Conservation (phyloP, 169 alveolate species). For the Cyclospora cayetanensis region DNA sequence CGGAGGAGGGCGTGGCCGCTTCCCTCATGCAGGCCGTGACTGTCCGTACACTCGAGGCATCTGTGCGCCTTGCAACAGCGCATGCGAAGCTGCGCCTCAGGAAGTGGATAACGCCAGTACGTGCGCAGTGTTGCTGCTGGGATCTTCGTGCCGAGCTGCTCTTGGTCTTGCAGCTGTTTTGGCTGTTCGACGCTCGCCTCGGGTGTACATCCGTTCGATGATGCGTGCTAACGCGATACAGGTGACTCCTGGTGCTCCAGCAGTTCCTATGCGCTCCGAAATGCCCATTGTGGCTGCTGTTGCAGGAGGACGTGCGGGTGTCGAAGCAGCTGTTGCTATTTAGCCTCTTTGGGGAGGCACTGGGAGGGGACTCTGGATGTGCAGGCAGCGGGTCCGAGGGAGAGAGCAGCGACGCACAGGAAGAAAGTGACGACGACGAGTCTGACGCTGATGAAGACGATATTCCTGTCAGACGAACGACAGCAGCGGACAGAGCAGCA, state of each 20-base stretch:
- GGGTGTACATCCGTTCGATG: too few relatives aligned
- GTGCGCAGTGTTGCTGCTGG: background rate
- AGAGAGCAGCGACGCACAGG: constrained; percentile 2
- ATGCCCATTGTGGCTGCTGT: background rate
- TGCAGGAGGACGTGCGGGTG: constrained; percentile 49
- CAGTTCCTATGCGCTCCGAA: background rate
- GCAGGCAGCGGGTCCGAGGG: background rate
- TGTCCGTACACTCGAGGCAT: constrained; percentile 89
- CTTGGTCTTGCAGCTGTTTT: background rate
- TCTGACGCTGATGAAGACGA: constrained; percentile 19
- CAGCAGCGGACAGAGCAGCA: background rate
- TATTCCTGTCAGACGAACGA: background rate
- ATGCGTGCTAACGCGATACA: too few relatives aligned
- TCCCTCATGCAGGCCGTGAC: constrained; percentile 60
- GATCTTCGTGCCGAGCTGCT: too few relatives aligned
- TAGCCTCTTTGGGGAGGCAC: constrained; percentile 29
- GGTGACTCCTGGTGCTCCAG: background rate
- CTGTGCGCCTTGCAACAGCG: constrained; percentile 89
- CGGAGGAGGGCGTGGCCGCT: constrained; percentile 76
- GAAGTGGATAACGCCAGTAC: constrained; percentile 81
- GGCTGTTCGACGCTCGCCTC: background rate
- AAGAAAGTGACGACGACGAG: constrained; percentile 67
- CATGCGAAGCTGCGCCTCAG: constrained; percentile 87
- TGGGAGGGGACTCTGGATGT: background rate
- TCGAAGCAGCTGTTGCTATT: constrained; percentile 27